Percentiles rank a stretch among this genome's conserved stretches.
These are phyloP conservation scores for Coleophoma crateriformis DNA, from an alignment of 2,329 filamentous ascomycete genomes.

Conservation along the genomic window DNA sequence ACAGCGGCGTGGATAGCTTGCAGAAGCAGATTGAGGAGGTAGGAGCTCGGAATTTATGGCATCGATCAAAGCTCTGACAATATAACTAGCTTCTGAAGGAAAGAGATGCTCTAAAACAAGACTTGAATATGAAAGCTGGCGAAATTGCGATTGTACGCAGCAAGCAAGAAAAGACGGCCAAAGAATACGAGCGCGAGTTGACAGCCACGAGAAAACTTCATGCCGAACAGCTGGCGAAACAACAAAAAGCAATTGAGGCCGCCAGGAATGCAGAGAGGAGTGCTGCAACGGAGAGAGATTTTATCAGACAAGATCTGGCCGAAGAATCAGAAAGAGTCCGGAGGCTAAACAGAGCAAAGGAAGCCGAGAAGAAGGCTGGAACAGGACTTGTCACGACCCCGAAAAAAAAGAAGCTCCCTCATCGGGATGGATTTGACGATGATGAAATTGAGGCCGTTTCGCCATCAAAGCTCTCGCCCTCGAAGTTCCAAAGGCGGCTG, in stretches of 20 bases:
- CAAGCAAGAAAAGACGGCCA: slow-evolving; percentile 56
- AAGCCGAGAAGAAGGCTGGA: slow-evolving; percentile 36
- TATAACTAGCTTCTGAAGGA: slow-evolving; percentile 37
- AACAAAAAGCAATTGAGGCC: slow-evolving; percentile 58
- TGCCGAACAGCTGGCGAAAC: slow-evolving; percentile 56
- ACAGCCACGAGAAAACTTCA: slow-evolving; percentile 56
- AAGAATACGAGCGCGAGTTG: slow-evolving; percentile 59
- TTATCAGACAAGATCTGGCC: slow-evolving; percentile 65
- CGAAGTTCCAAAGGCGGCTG: slow-evolving; percentile 31
- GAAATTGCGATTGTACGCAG: slow-evolving; percentile 71
- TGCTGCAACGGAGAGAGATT: slow-evolving; percentile 64
- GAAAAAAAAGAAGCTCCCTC: slow-evolving; percentile 54
- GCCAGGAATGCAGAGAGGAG: slow-evolving; percentile 60
- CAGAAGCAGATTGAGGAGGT: slow-evolving; percentile 22
- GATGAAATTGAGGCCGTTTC: slow-evolving; percentile 43
- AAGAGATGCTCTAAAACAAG: slow-evolving; percentile 47
- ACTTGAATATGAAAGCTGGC: slow-evolving; percentile 59
- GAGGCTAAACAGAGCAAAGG: slow-evolving; percentile 35
- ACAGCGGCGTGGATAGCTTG: slow-evolving; percentile 13
- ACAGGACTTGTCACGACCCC: slow-evolving; percentile 43
- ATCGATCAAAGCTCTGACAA: neutral
- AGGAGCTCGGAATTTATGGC: neutral
- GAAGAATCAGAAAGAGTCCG: slow-evolving; percentile 44
- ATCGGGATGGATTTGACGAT: slow-evolving; percentile 71
- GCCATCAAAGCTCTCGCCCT: slow-evolving; percentile 42